Base-by-base conservation (phyloP, 352 stramenopile species). In the Phytophthora sp. region DNA sequence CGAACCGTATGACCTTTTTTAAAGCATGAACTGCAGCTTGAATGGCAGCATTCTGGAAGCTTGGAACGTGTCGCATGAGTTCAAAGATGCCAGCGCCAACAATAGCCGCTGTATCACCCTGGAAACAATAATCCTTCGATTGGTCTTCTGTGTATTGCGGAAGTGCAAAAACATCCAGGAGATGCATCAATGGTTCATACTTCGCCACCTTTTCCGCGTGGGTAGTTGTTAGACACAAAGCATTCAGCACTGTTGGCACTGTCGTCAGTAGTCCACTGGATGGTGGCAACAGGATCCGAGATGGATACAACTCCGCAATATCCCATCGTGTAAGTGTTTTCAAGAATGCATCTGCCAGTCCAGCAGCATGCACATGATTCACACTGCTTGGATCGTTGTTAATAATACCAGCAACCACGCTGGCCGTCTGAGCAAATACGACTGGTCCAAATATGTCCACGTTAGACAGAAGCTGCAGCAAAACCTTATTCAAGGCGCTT, bases 351-450 rank as follows among this genome's bases (percentile, higher is more conserved):
- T 97, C 88, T 5, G 95, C 97, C 38, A 99, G 80, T 23, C 97
- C 96, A 21, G 82, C 89, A 53, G 88, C 76, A 68, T 98, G 94
- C 7, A 99, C 89, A 72, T 98, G 84, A 73, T 98, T 92, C 38
- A 99, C 91, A 69, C 97, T 94, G 63, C 80, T 98, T 70, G 80
- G 97, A 77, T 99, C 96, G 38, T 96, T 96, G 79, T 99, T 99
- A 78, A 98, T 97, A n/a, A 99, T 84, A 78, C 99, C 96, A 9
- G 89, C 93, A 29, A 99, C 79, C 30, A 99, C 79, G 20, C 97
- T 96, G 4, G 87, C 77, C 11, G 94, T 77, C 55, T 99, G 87
- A 21, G 95, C 90, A 52, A 96, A 97, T 30, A 99, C 69, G n/a
- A 96, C 83, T 3, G 96, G 91, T 13, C 97, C 96, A 64, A 98